Percentiles rank a stretch among this genome's conserved stretches.
Conservation (phyloP, 1,139 yeast species). For the Eremothecium sinecaudum region DNA sequence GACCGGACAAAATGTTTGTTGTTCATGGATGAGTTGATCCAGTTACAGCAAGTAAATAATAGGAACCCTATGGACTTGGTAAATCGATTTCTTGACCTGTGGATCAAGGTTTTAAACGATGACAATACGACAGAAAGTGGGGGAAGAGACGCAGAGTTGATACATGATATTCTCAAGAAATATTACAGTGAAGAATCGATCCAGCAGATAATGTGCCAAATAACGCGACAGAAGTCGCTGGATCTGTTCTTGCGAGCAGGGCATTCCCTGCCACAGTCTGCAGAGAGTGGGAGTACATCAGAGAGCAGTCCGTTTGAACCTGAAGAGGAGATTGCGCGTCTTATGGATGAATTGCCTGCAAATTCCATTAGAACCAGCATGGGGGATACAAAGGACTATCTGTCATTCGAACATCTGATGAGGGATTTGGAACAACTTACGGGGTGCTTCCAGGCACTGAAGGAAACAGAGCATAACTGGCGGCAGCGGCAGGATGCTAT, state of each 20-base stretch:
- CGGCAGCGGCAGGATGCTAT: slow-evolving; percentile 55
- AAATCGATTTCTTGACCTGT: slow-evolving; percentile 14
- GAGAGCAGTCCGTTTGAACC: slow-evolving; percentile 10
- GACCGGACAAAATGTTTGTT: slow-evolving; percentile 11
- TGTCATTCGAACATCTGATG: slow-evolving; percentile 31
- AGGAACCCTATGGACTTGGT: slow-evolving; percentile 14
- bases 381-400: slow-evolving; percentile 19
- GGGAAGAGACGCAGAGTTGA: slow-evolving; percentile 12
- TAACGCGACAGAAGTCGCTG: slow-evolving; percentile 1
- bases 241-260: slow-evolving; percentile 1
- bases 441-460: slow-evolving; percentile 47
- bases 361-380: slow-evolving; percentile 1
- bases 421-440: slow-evolving; percentile 34
- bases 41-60: slow-evolving; percentile 13
- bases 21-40: slow-evolving; percentile 19
- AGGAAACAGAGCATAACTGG: slow-evolving; percentile 92
- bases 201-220: slow-evolving; percentile 7
- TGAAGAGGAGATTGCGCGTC: slow-evolving; percentile 12
- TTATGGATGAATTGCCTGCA: slow-evolving; percentile 10
- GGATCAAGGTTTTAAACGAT: slow-evolving; percentile 15
- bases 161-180: slow-evolving; percentile 17
- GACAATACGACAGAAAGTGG: slow-evolving; percentile 7
- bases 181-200: slow-evolving; percentile 9
- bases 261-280: slow-evolving; percentile 1
- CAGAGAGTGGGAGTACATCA: neutral